These are phyloP conservation scores for Solanum chilense DNA, from an alignment of 257 asterid species.

Conservation along the genomic window DNA sequence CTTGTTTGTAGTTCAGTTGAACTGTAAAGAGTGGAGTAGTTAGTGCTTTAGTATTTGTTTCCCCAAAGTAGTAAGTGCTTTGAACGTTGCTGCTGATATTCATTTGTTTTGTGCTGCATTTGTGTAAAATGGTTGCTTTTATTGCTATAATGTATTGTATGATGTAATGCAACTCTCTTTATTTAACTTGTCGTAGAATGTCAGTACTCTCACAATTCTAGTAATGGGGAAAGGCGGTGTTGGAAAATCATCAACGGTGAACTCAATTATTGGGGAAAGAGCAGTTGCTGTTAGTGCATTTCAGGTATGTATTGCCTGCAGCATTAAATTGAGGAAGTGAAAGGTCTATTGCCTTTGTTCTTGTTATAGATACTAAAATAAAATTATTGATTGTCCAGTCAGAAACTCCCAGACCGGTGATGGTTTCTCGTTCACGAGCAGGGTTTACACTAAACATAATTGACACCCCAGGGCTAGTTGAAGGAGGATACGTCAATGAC, in stretches of 20 bases:
- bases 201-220: slow-evolving; percentile 66
- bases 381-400: slow-evolving; percentile 36
- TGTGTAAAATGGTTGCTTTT: neutral
- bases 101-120: neutral
- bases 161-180: neutral
- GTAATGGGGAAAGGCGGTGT: slow-evolving; percentile 99
- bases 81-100: neutral
- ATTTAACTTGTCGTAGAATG: slow-evolving; percentile 35
- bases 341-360: neutral
- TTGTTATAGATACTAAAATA: neutral
- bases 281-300: slow-evolving; percentile 90
- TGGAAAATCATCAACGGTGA: slow-evolving; percentile 91
- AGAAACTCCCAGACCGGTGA: slow-evolving; percentile 85
- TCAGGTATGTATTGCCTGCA: slow-evolving; percentile 40
- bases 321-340: neutral
- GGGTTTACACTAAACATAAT: slow-evolving; percentile 82
- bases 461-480: slow-evolving; percentile 96
- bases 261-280: slow-evolving; percentile 86
- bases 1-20: neutral
- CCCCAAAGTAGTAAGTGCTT: neutral
- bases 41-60: neutral
- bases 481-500: slow-evolving; percentile 84
- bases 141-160: neutral
- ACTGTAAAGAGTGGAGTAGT: neutral
- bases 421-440: slow-evolving; percentile 84